A percentile compares a stretch with the other conserved stretches of the same genome.
Evolutionary conservation across 2,329 filamentous ascomycete species (phyloP).

Genomic region (Clonostachys rhizophaga): DNA sequence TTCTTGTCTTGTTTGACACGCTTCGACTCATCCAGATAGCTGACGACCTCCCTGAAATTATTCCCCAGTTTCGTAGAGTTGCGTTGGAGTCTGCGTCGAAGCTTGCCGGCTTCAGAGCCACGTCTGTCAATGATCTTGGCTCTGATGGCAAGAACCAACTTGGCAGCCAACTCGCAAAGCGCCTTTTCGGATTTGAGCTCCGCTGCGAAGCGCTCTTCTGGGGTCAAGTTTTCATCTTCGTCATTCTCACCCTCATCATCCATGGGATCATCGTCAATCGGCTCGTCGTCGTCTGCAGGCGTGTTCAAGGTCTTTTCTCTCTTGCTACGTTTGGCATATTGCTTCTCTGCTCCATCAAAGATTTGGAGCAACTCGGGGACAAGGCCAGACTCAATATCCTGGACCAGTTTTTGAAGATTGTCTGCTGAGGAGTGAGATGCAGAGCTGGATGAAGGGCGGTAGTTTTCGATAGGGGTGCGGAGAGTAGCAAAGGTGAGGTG

Average conservation of each 20-base stretch:
- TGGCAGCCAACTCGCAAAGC: conserved; percentile 80
- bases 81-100: conserved; percentile 67
- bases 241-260: conserved; percentile 48
- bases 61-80: conserved; percentile 78
- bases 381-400: conserved; percentile 59
- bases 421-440: conserved; percentile 12
- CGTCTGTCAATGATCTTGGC: conserved; percentile 68
- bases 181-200: conserved; percentile 77
- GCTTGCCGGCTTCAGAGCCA: conserved; percentile 54
- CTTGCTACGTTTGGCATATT: conserved; percentile 66
- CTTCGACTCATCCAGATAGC: conserved; percentile 66
- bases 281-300: conserved; percentile 69
- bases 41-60: conserved; percentile 81
- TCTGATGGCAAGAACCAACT: conserved; percentile 76
- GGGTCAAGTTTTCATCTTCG: conserved; percentile 46
- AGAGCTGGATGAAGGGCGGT: conserved; percentile 16
- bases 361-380: conserved; percentile 70
- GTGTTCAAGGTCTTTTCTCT: conserved; percentile 53
- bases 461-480: conserved; percentile 45
- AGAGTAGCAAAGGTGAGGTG: conserved; percentile 76
- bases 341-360: conserved; percentile 72
- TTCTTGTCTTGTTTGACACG: conserved; percentile 34
- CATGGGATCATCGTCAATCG: conserved; percentile 57
- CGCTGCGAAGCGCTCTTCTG: conserved; percentile 55
- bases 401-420: conserved; percentile 45